Percentiles rank a stretch among this genome's conserved stretches.
Evolutionary conservation across 1,284 basidiomycete species (phyloP).

Genomic region (Ganoderma leucocontextum): DNA sequence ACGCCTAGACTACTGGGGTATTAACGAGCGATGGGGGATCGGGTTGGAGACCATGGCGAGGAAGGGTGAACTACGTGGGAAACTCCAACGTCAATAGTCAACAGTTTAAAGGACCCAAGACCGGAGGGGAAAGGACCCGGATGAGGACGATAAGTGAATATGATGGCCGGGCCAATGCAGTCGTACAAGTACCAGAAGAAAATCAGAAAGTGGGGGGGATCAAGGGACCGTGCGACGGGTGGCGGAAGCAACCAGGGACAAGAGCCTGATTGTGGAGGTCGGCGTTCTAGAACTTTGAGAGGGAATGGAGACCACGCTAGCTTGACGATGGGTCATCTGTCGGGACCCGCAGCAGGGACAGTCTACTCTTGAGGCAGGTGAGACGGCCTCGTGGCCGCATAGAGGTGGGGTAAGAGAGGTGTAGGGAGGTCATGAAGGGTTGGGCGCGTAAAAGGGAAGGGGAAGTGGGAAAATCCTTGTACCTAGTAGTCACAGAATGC

Average conservation of each 20-base stretch:
- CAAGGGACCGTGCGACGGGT: slow-evolving; percentile 1
- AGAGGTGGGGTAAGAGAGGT: not conserved
- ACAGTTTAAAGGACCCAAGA: not conserved
- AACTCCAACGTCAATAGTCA: slow-evolving; percentile 6
- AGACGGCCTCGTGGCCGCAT: not conserved
- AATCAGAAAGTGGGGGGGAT: not conserved
- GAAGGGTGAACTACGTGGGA: not conserved
- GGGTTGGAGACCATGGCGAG: not conserved
- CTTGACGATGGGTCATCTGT: slow-evolving; percentile 1
- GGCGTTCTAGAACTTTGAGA: not conserved
- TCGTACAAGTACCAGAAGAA: slow-evolving; percentile 7
- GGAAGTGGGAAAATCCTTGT: slow-evolving; percentile 19
- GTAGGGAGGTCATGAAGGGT: not conserved
- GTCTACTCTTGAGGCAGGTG: not conserved
- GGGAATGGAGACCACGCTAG: not conserved
- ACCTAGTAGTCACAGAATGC: slow-evolving; percentile 28
- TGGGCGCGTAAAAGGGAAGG: not conserved
- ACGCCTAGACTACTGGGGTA: slow-evolving; percentile 34
- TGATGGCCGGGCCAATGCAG: slow-evolving; percentile 1
- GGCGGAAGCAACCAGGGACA: not conserved
- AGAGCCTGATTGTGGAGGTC: slow-evolving; percentile 5
- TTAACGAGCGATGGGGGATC: slow-evolving; percentile 32
- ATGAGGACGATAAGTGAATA: slow-evolving; percentile 2
- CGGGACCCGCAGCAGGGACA: slow-evolving; percentile 1
- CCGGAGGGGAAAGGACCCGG: not conserved